Conservation (phyloP, 2,329 filamentous ascomycete genomes). For the Penicillium concentricum region DNA sequence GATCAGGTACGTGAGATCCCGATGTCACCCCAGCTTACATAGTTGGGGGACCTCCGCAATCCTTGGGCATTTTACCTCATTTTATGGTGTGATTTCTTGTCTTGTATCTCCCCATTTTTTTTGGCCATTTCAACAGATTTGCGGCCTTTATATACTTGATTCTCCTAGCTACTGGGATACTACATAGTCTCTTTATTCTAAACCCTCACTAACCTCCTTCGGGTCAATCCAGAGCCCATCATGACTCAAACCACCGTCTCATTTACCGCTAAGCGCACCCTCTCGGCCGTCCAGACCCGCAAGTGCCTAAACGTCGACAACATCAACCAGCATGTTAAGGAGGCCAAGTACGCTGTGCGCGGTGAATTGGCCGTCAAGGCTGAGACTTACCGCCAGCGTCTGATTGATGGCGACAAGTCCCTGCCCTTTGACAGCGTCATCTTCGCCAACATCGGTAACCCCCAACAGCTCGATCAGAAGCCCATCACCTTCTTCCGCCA, state of each 20-base stretch:
- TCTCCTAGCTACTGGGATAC: neutral
- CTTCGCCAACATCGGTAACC: conserved; percentile 98
- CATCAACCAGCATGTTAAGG: conserved; percentile 86
- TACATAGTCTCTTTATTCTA: neutral
- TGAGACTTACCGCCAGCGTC: conserved; percentile 78
- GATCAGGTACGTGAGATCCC: conserved; percentile 27
- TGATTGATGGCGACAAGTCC: conserved; percentile 53
- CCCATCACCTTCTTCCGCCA: conserved; percentile 99
- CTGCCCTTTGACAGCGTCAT: conserved; percentile 90
- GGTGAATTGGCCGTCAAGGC: conserved; percentile 93
- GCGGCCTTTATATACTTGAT: neutral
- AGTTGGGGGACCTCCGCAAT: conserved; percentile 2
- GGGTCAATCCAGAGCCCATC: conserved; percentile 25
- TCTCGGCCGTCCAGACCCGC: conserved; percentile 44
- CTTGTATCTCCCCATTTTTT: neutral
- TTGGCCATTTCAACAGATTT: neutral
- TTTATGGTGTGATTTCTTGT: neutral
- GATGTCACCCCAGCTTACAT: conserved; percentile 15
- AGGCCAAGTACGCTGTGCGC: conserved; percentile 92
- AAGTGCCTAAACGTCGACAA: conserved; percentile 71
- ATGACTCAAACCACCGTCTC: conserved; percentile 30
- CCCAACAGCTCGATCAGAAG: conserved; percentile 98
- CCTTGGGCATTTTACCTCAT: neutral
- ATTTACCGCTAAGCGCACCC: conserved; percentile 37
- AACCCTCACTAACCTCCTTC: conserved; percentile 13